A percentile compares a stretch with the other conserved stretches of the same genome.
Conservation (phyloP, 129 eudicot genomes). For the Flaveria ramosissima region DNA sequence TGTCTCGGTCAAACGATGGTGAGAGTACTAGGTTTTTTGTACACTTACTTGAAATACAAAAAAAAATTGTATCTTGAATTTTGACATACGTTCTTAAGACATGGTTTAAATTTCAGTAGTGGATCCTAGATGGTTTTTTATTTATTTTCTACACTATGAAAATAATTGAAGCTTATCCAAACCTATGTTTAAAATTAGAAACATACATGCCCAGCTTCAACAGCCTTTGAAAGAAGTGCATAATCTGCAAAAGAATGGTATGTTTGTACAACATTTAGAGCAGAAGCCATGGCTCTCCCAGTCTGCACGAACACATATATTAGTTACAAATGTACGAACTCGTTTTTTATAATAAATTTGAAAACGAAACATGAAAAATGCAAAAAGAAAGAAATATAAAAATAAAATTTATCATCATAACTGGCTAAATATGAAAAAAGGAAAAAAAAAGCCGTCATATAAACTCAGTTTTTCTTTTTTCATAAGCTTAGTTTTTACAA, state of each 20-base stretch:
- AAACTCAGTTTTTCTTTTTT: not conserved
- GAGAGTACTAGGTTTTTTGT: not conserved
- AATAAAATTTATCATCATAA: too few species aligned
- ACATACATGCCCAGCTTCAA: constrained; percentile 62
- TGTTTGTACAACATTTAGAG: constrained; percentile 88
- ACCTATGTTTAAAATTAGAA: not conserved
- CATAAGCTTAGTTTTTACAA: too few species aligned
- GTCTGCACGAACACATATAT: constrained; percentile 52
- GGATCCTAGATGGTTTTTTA: not conserved
- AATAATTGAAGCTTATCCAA: not conserved
- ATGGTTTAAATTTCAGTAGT: constrained; percentile 8
- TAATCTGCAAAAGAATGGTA: constrained; percentile 76
- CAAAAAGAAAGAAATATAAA: too few species aligned
- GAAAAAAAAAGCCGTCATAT: not conserved
- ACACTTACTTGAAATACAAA: constrained; percentile 7
- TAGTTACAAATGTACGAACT: constrained; percentile 4
- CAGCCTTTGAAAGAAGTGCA: constrained; percentile 72
- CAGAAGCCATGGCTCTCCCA: constrained; percentile 60
- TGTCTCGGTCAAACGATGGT: constrained; percentile 1
- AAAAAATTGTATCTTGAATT: not conserved
- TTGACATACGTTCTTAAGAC: not conserved
- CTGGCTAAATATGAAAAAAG: not conserved
- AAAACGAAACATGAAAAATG: not conserved
- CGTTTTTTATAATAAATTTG: not conserved
- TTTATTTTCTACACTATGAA: not conserved